Evolutionary conservation across 1,284 basidiomycete species (phyloP).

Genomic region (Boletus sp.): DNA sequence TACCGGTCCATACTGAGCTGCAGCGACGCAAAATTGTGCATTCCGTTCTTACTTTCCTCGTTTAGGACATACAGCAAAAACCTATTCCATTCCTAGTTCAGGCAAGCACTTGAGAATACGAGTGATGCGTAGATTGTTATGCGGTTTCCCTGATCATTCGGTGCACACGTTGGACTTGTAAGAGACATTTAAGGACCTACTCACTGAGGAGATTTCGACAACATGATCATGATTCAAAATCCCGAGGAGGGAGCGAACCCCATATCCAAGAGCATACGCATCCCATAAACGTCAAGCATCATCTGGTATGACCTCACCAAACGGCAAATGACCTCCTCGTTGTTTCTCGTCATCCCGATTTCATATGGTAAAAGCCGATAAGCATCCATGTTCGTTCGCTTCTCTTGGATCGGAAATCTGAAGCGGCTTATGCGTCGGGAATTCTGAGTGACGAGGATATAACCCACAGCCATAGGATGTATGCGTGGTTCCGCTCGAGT

Average conservation of each 20-base stretch:
- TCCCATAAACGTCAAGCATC: conserved; percentile 75
- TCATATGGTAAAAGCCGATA: conserved; percentile 66
- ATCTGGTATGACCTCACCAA: conserved; percentile 60
- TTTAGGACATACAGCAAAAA: conserved; percentile 66
- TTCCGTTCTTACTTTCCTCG: conserved; percentile 59
- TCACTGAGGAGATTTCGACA: conserved; percentile 65
- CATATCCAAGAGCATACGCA: conserved; percentile 53
- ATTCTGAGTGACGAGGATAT: neutral
- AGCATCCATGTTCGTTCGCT: conserved; percentile 65
- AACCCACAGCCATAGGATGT: conserved; percentile 71
- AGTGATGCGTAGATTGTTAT: conserved; percentile 76
- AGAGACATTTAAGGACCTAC: conserved; percentile 28
- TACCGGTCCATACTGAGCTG: conserved; percentile 67
- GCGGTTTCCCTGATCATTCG: conserved; percentile 46
- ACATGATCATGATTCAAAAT: conserved; percentile 45
- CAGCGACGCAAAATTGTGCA: conserved; percentile 48
- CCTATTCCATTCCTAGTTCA: conserved; percentile 60
- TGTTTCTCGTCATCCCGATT: conserved; percentile 53
- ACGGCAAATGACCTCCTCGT: conserved; percentile 47
- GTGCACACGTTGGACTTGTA: neutral
- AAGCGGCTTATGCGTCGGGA: conserved; percentile 1
- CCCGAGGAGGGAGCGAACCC: conserved; percentile 39
- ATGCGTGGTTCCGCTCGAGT: conserved; percentile 68
- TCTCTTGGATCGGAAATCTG: conserved; percentile 67
- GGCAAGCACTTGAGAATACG: conserved; percentile 75